Conservation (phyloP, 2,329 filamentous ascomycete genomes). For the Arachnomyces sp. region DNA sequence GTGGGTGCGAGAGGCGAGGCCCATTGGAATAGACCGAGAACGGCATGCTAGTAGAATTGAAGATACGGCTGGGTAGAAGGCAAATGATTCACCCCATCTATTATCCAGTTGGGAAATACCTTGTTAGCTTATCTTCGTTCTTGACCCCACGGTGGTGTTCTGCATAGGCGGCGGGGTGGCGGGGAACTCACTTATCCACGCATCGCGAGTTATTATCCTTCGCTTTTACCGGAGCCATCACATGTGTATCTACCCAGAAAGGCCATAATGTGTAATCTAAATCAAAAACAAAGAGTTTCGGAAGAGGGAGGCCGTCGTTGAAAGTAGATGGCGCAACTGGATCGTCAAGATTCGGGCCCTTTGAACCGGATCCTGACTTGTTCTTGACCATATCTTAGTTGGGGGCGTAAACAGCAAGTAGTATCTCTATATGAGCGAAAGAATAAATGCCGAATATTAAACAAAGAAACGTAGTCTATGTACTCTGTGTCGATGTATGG, state of each 20-base stretch:
- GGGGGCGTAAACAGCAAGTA: no score
- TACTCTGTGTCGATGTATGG: no score
- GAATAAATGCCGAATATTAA: no score
- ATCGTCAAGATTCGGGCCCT: neutral
- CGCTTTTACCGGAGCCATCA: slow-evolving; percentile 63
- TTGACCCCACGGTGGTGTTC: neutral
- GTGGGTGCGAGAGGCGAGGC: slow-evolving; percentile 70
- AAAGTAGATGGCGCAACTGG: slow-evolving; percentile 46
- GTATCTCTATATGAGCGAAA: no score
- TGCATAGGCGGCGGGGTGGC: neutral
- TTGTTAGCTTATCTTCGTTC: slow-evolving; percentile 1
- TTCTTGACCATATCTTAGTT: slow-evolving; percentile 9
- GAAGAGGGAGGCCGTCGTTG: slow-evolving; percentile 61
- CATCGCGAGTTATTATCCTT: slow-evolving; percentile 44
- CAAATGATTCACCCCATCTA: slow-evolving; percentile 55
- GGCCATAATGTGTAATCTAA: slow-evolving; percentile 99
- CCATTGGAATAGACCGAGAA: slow-evolving; percentile 50
- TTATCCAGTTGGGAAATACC: slow-evolving; percentile 12
- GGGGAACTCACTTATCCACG: slow-evolving; percentile 29
- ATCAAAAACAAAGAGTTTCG: slow-evolving; percentile 82
- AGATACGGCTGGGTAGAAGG: slow-evolving; percentile 64
- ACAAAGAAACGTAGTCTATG: no score
- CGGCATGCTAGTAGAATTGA: slow-evolving; percentile 56
- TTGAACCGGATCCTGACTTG: slow-evolving; percentile 7
- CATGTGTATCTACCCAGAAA: slow-evolving; percentile 95